Conservation (phyloP, 1,139 yeast species). For the Hyphopichia pseudoburtonii region DNA sequence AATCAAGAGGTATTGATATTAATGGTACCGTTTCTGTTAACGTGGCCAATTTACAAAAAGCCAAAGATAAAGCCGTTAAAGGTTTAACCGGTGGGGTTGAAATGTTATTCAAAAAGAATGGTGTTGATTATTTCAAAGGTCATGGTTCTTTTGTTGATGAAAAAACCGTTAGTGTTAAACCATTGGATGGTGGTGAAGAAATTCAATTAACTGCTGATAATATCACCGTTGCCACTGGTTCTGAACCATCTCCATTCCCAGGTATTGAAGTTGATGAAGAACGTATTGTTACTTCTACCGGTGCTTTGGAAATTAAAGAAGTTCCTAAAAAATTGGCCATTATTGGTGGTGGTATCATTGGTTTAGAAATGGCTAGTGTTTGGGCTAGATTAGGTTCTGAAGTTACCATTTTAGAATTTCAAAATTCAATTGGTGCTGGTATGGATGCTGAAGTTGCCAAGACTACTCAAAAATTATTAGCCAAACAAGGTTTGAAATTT, state of each 20-base stretch:
- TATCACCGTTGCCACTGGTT: conserved; percentile 95
- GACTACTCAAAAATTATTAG: conserved; percentile 80
- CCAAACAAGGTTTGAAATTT: conserved; percentile 94
- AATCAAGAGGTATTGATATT: conserved; percentile 87
- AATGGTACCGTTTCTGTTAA: conserved; percentile 70
- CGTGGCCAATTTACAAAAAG: conserved; percentile 78
- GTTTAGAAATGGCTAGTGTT: conserved; percentile 98
- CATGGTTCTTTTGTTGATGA: conserved; percentile 85
- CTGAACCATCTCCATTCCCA: conserved; percentile 98
- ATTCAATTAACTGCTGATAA: conserved; percentile 72
- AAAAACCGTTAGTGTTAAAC: conserved; percentile 73
- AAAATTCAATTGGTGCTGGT: conserved; percentile 85
- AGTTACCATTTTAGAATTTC: conserved; percentile 93
- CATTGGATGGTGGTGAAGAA: conserved; percentile 79
- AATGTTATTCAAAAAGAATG: conserved; percentile 91
- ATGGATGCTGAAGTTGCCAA: conserved; percentile 97
- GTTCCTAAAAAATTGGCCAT: conserved; percentile 89
- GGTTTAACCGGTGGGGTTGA: conserved; percentile 94
- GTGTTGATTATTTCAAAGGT: conserved; percentile 93
- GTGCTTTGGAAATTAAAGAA: conserved; percentile 80
- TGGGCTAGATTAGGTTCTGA: conserved; percentile 94
- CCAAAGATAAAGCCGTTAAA: conserved; percentile 87
- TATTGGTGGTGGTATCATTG: conserved; percentile 99
- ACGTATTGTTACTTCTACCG: conserved; percentile 95
- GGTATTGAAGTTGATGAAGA: conserved; percentile 96